Evolutionary conservation across 495 filamentous ascomycete species (phyloP).

Genomic region (Penicillium malachiteum): DNA sequence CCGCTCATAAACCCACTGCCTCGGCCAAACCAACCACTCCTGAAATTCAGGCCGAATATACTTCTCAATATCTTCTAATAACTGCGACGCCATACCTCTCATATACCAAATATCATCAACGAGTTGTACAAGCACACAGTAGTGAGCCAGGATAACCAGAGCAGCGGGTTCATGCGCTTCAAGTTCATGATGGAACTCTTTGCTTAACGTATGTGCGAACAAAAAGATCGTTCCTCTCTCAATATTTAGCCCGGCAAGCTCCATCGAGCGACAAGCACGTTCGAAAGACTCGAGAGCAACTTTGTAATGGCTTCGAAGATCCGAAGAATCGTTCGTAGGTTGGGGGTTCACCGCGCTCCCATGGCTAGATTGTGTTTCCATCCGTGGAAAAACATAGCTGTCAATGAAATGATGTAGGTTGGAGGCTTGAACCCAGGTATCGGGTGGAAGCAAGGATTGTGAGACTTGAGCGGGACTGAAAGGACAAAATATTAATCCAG

Average conservation of each 20-base stretch:
- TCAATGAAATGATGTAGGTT: constrained; percentile 19
- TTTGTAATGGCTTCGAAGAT: constrained; percentile 19
- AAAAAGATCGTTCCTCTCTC: constrained; percentile 21
- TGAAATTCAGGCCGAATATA: constrained; percentile 16
- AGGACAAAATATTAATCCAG: neutral
- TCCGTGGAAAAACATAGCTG: constrained; percentile 13
- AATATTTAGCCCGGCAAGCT: constrained; percentile 20
- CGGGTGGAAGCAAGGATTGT: constrained; percentile 22
- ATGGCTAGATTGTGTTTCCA: neutral
- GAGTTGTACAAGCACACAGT: constrained; percentile 38
- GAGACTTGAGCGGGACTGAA: constrained; percentile 7
- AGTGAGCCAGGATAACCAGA: constrained; percentile 40
- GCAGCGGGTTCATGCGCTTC: constrained; percentile 48
- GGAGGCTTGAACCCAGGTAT: constrained; percentile 14
- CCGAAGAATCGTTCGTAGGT: neutral
- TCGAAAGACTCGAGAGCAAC: constrained; percentile 12
- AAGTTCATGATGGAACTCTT: constrained; percentile 44
- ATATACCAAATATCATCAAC: constrained; percentile 43
- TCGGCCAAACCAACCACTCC: constrained; percentile 27
- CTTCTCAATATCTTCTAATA: constrained; percentile 24
- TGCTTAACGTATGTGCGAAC: constrained; percentile 46
- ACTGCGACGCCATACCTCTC: constrained; percentile 27
- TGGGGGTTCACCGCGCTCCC: neutral
- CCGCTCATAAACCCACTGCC: constrained; percentile 14
- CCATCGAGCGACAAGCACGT: constrained; percentile 11